Base-by-base conservation (phyloP, 2,329 filamentous ascomycete species). In the Botrytis fabae region DNA sequence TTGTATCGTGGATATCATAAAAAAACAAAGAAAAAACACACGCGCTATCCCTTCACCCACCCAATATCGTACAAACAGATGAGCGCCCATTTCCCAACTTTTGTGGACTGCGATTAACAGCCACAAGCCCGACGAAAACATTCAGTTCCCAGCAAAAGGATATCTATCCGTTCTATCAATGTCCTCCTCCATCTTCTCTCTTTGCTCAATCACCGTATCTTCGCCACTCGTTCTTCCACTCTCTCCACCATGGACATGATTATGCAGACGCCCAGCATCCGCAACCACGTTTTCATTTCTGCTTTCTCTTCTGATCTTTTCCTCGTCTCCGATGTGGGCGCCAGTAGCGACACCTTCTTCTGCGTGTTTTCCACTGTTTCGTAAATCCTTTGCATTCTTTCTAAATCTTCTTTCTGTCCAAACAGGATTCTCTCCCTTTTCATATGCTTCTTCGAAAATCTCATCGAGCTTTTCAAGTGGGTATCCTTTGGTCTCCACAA, bases 371-470 rank as follows among this genome's bases (percentile, higher is more conserved):
- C 51, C 65, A 8, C 65, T 48, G 54, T 57, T 32, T 44, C 10
- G 65, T 32, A 42, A 44, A 7, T n/a, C 35, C 38, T 66, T 59
- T 54, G 60, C 61, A 12, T 64, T 54, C 25, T 71, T 71, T 44
- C 70, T 71, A 12, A 71, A 42, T 44, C 70, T 57, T 51, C 38
- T 66, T 44, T 71, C 70, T 16, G 70, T 71, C 70, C 70, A 71
- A 1, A 71, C 70, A 1, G 70, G 70, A 44, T 71, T 71, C 9
- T 71, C 70, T n/a, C 70, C 70, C 8, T n/a, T 71, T 10, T 71
- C 70, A 35, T 71, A 71, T 42, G 70, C 70, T 57, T 71, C 70
- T 48, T 71, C 70, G 20, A 71, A 71, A 35, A 71, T 72, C 32
- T 51, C 28, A 40, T 72, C 70, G 20, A 68, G 44, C 18, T 72